Percentiles rank a stretch among this genome's conserved stretches.
phyloP scores from a whole-genome alignment of 257 asterid genomes.

The Solanum tarapatanum region DNA sequence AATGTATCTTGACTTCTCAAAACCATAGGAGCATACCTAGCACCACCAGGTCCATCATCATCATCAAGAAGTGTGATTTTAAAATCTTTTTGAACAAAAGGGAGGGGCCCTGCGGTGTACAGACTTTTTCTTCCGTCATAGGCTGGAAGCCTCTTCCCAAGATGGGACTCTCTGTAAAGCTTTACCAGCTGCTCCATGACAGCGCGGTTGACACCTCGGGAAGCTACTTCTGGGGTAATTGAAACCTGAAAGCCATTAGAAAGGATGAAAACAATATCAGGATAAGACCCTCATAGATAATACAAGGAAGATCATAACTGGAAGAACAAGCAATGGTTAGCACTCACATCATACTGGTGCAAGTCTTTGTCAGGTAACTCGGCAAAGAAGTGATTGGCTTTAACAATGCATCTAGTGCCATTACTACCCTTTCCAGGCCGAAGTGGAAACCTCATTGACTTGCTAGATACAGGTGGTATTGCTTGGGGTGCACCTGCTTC shows the following conservation, averaged over 20 bases:
- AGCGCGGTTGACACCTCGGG: conserved; percentile 87
- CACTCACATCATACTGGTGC: conserved; percentile 86
- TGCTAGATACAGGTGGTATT: conserved; percentile 75
- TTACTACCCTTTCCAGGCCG: conserved; percentile 81
- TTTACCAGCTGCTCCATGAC: conserved; percentile 75
- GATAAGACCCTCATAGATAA: not conserved
- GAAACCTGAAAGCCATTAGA: conserved; percentile 40
- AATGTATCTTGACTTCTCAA: not conserved
- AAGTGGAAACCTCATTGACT: conserved; percentile 68
- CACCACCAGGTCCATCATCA: conserved; percentile 59
- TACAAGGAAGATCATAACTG: not conserved
- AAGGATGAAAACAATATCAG: not conserved
- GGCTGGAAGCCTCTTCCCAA: conserved; percentile 84
- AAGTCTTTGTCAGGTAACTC: conserved; percentile 88
- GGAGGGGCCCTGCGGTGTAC: conserved; percentile 92
- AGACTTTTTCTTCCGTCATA: conserved; percentile 94
- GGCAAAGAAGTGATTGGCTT: conserved; percentile 90
- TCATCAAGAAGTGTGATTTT: conserved; percentile 57
- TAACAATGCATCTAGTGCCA: conserved; percentile 69
- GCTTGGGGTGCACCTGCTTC: conserved; percentile 41
- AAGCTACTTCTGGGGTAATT: conserved; percentile 74
- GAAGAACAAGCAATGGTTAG: not conserved
- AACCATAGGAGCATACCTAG: conserved; percentile 27
- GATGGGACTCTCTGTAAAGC: conserved; percentile 61
- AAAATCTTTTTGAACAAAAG: conserved; percentile 63